phyloP scores from a whole-genome alignment of 2,329 filamentous ascomycete genomes.

The Paecilomyces variotii region DNA sequence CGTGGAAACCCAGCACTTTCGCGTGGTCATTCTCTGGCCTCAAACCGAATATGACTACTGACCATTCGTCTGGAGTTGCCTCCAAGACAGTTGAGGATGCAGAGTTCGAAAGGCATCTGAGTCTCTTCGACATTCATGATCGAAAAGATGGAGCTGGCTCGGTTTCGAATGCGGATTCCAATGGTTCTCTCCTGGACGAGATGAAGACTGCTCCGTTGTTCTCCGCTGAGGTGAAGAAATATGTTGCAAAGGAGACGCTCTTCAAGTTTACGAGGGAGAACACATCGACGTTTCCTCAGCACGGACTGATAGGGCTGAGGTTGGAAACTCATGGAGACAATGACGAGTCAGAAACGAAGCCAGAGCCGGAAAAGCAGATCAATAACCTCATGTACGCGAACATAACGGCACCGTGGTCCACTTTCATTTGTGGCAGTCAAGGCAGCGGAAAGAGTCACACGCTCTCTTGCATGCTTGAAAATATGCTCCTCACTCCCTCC shows the following conservation, averaged over 20 bases:
- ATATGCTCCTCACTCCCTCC: slow-evolving; percentile 21
- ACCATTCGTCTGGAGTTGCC: background rate
- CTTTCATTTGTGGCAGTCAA: slow-evolving; percentile 57
- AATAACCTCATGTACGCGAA: slow-evolving; percentile 34
- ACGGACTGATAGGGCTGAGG: slow-evolving; percentile 16
- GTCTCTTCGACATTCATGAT: slow-evolving; percentile 7
- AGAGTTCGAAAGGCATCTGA: background rate
- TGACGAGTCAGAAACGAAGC: background rate
- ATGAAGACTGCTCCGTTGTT: slow-evolving; percentile 10
- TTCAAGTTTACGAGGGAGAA: background rate
- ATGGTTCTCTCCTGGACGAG: slow-evolving; percentile 6
- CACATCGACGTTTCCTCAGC: slow-evolving; percentile 11
- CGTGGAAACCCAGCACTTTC: background rate
- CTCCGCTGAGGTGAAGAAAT: slow-evolving; percentile 5
- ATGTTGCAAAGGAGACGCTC: background rate
- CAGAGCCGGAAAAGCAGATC: background rate
- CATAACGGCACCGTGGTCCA: slow-evolving; percentile 48
- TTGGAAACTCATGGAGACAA: slow-evolving; percentile 9
- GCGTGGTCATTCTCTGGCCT: background rate
- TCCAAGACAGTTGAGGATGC: background rate
- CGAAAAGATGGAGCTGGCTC: slow-evolving; percentile 9
- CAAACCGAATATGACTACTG: background rate
- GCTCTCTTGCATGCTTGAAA: slow-evolving; percentile 49
- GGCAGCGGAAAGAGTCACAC: slow-evolving; percentile 57
- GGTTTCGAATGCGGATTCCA: background rate